Evolutionary conservation across 164 flowering plant species (phyloP).

Genomic region (Kingdonia uniflora): DNA sequence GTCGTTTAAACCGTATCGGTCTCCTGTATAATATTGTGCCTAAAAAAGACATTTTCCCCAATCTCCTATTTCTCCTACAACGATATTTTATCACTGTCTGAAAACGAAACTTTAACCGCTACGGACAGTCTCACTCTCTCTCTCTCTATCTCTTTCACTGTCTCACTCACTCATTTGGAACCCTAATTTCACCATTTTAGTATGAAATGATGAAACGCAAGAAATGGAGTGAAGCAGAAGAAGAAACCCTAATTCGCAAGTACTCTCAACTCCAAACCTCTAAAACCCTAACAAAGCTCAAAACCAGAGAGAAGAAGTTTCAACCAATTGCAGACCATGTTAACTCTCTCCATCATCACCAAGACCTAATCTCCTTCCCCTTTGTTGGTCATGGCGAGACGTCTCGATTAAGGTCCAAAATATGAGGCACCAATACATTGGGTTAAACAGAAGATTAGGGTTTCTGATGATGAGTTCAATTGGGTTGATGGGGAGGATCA

Average conservation of each 20-base stretch:
- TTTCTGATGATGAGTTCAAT: slow-evolving; percentile 32
- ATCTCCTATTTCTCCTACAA: no score
- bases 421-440: slow-evolving; percentile 90
- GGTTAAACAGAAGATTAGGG: slow-evolving; percentile 78
- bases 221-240: slow-evolving; percentile 23
- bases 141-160: no score
- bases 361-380: slow-evolving; percentile 58
- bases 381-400: slow-evolving; percentile 90
- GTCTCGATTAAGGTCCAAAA: slow-evolving; percentile 88
- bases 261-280: slow-evolving; percentile 44
- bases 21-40: no score
- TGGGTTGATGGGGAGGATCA: slow-evolving; percentile 74
- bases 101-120: no score
- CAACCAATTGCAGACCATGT: slow-evolving; percentile 78
- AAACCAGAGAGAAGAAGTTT: slow-evolving; percentile 79
- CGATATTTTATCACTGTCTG: no score
- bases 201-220: slow-evolving; percentile 8
- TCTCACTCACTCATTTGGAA: no score
- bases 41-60: no score
- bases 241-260: slow-evolving; percentile 27
- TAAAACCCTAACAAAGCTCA: slow-evolving; percentile 60
- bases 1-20: no score
- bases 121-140: not conserved
- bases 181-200: no score
- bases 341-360: slow-evolving; percentile 54